Conservation (phyloP, 2,329 filamentous ascomycete species). For the Aspergillus awamori region DNA sequence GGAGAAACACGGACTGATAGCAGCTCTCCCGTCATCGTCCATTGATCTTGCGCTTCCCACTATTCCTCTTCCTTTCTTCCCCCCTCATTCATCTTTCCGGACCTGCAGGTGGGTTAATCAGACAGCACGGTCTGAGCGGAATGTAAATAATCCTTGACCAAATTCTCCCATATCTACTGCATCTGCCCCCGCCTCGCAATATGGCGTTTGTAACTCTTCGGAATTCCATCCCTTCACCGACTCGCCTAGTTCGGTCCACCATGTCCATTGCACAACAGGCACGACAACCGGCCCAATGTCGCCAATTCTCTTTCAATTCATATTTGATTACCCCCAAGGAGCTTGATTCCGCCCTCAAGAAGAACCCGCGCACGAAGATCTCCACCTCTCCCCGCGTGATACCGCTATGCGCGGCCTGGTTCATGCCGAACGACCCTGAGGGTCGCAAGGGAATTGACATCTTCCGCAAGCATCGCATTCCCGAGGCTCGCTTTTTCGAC, state of each 20-base stretch:
- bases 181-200: conserved; percentile 11
- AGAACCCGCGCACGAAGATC: conserved; percentile 77
- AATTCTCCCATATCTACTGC: conserved; percentile 10
- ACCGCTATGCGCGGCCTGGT: conserved; percentile 92
- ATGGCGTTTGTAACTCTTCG: conserved; percentile 44
- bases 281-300: conserved; percentile 21
- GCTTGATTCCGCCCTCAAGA: conserved; percentile 77
- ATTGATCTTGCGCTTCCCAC: conserved; percentile 1
- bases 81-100: background rate
- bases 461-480: conserved; percentile 82
- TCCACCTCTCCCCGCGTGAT: conserved; percentile 82
- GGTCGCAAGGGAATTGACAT: conserved; percentile 76
- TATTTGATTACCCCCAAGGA: conserved; percentile 87
- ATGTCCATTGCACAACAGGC: conserved; percentile 31
- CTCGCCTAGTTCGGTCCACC: conserved; percentile 29
- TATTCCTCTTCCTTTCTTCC: background rate
- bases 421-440: conserved; percentile 82
- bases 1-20: conserved; percentile 5
- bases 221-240: conserved; percentile 27
- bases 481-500: conserved; percentile 92
- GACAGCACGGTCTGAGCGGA: conserved; percentile 16
- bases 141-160: conserved; percentile 32
- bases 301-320: conserved; percentile 64
- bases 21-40: conserved; percentile 1
- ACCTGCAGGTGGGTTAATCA: conserved; percentile 13